These are phyloP conservation scores for Wickerhamiella siamensis DNA, from an alignment of 805 yeast species.

Conservation along the genomic window DNA sequence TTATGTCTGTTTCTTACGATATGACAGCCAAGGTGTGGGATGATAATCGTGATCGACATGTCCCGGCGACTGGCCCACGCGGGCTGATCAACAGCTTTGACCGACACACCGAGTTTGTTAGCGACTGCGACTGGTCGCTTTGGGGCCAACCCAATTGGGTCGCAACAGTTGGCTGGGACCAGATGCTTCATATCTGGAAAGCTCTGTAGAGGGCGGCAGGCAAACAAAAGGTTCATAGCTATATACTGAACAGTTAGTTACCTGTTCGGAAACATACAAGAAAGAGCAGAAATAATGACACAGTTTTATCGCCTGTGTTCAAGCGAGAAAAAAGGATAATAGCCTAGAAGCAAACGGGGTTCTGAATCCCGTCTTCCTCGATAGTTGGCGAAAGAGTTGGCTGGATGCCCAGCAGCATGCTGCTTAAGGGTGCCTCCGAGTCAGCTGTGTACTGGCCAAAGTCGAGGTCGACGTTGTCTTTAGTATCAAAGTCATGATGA, in stretches of 20 bases:
- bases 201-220: slow-evolving; percentile 3
- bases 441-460: background rate
- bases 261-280: background rate
- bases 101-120: slow-evolving; percentile 73
- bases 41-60: slow-evolving; percentile 36
- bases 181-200: slow-evolving; percentile 83
- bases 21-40: slow-evolving; percentile 85
- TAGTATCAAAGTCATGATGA: background rate
- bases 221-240: background rate
- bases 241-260: background rate
- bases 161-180: slow-evolving; percentile 94
- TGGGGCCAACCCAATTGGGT: slow-evolving; percentile 98
- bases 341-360: background rate
- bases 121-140: slow-evolving; percentile 87
- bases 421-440: background rate
- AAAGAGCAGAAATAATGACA: background rate
- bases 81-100: slow-evolving; percentile 48
- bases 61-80: slow-evolving; percentile 13
- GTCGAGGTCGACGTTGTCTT: background rate
- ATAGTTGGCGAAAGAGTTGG: background rate
- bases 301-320: too few relatives aligned
- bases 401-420: background rate
- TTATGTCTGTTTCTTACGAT: slow-evolving; percentile 74
- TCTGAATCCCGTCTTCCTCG: slow-evolving; percentile 1
- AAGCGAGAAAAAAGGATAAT: background rate